Evolutionary conservation across 805 yeast species (phyloP).

Genomic region (Zygoascus tannicola): DNA sequence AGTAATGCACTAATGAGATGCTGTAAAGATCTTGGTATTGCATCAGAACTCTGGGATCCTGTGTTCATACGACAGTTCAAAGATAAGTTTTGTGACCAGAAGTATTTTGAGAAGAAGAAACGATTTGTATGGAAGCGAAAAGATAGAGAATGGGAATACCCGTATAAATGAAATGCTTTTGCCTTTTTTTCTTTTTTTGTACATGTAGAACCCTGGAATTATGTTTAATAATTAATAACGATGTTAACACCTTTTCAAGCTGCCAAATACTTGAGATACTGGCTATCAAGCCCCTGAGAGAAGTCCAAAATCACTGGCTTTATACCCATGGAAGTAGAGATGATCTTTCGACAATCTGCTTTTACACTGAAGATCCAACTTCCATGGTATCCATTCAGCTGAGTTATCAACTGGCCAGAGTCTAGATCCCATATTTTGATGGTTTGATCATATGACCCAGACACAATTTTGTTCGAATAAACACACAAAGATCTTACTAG

Average conservation of each 20-base stretch:
- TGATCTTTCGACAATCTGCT: constrained; percentile 22
- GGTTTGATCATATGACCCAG: constrained; percentile 31
- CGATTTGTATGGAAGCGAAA: constrained; percentile 81
- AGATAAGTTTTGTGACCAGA: constrained; percentile 60
- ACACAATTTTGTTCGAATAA: constrained; percentile 21
- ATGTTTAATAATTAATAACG: no score
- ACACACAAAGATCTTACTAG: constrained; percentile 53
- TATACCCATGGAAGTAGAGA: constrained; percentile 28
- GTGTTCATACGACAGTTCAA: constrained; percentile 67
- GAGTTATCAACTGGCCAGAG: constrained; percentile 19
- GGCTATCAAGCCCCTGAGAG: constrained; percentile 21
- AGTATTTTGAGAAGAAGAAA: constrained; percentile 57
- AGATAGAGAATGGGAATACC: constrained; percentile 75
- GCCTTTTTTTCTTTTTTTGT: no score
- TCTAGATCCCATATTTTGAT: constrained; percentile 30
- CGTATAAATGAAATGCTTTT: constrained; percentile 54
- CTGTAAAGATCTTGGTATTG: constrained; percentile 94
- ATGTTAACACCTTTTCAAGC: constrained; percentile 4
- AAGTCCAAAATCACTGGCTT: constrained; percentile 28
- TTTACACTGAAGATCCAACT: constrained; percentile 28
- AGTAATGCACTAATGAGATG: constrained; percentile 96
- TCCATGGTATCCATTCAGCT: constrained; percentile 25
- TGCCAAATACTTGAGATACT: constrained; percentile 14
- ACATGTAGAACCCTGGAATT: no score
- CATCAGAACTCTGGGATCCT: constrained; percentile 97